Evolutionary conservation across 2,329 filamentous ascomycete species (phyloP), one percentile per base, ranked within the genome.

Genomic region (Penicillium sp.): DNA sequence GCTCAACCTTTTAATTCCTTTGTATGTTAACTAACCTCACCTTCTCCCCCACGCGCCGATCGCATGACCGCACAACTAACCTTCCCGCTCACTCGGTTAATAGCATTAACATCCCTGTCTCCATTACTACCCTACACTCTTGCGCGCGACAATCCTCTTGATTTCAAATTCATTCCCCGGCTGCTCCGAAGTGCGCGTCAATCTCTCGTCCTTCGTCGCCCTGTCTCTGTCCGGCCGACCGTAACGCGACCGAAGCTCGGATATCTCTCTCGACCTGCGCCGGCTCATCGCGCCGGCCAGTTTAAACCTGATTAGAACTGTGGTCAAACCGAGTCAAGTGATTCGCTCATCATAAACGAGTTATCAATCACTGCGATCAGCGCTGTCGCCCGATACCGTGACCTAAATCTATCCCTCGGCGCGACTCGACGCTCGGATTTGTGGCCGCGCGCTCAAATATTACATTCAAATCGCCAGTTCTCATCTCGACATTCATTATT

Each of bases 101-200:
- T 57, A 57, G 54, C 22, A 51, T 26, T 47, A 53, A 35, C 38
- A 37, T 44, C 42, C 37, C 30, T 51, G 28, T 70, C 84, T 84
- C 19, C 28, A 47, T 24, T 49, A 47, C 17, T 28, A 10, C 15
- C 8, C 19, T 47, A 13, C 44, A 17, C 22, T 12, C 44, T 37
- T 38, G 51, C 54, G 54, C 42, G 30, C 54, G 19, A 37, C 28
- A 3, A 30, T 44, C 53, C 37, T 30, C 38, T 24, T 30, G n/a
- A 47, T 15, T 40, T 10, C 33, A 40, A 13, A 13, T 4, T 12
- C 17, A 6, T 6, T 12, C 13, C 45, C 26, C 26, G 45, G 26
- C 19, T n/a, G 24, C 51, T 54, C 33, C 33, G 51, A 54, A 12
- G 19, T 26, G 24, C 51, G 51, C 51, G 22, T 19, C 17, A 53